These are phyloP conservation scores for Fragaria ananassa DNA, from an alignment of 306 rosid species.

Conservation along the genomic window DNA sequence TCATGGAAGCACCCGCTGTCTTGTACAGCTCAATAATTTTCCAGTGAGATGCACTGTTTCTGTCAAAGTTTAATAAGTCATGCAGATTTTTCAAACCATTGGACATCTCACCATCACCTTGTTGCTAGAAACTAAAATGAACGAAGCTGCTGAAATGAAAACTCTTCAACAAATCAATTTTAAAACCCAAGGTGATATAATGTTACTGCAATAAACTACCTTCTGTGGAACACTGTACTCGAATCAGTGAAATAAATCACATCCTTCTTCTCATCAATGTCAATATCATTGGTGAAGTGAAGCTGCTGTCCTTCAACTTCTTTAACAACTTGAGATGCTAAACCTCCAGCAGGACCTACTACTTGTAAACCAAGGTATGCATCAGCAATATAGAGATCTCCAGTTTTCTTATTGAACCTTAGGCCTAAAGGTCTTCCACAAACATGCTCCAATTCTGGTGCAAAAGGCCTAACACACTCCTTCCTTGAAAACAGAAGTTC, in stretches of 20 bases:
- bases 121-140: not conserved
- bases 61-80: not conserved
- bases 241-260: conserved; percentile 78
- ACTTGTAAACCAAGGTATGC: conserved; percentile 85
- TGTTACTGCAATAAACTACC: conserved; percentile 39
- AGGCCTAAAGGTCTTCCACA: conserved; percentile 94
- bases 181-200: conserved; percentile 4
- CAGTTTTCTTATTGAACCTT: conserved; percentile 65
- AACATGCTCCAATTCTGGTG: conserved; percentile 77
- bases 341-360: conserved; percentile 80
- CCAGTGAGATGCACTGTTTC: not conserved
- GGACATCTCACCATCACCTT: not conserved
- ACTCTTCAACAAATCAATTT: not conserved
- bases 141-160: not conserved
- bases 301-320: conserved; percentile 73
- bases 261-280: conserved; percentile 64
- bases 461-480: conserved; percentile 64
- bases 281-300: conserved; percentile 76
- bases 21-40: not conserved
- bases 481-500: conserved; percentile 44
- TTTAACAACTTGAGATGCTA: conserved; percentile 59
- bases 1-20: not conserved
- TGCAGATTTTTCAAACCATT: not conserved
- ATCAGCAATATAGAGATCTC: conserved; percentile 85
- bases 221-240: conserved; percentile 63